phyloP scores from a whole-genome alignment of 2,329 filamentous ascomycete genomes.

The Elsinoe ampelina region DNA sequence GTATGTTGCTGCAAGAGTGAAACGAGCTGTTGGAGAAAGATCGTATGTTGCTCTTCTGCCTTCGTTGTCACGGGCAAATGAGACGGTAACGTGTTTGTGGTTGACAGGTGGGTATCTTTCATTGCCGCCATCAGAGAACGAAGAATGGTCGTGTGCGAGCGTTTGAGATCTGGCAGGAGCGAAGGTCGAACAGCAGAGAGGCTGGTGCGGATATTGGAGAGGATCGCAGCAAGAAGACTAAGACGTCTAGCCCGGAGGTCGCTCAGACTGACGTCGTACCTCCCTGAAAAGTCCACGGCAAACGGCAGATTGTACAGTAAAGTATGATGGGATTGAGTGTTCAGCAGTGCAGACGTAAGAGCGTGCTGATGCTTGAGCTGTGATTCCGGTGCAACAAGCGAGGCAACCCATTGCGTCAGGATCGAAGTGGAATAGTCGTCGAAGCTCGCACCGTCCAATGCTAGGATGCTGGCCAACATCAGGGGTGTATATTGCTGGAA shows the following conservation, averaged over 20 bases:
- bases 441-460: conserved; percentile 33
- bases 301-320: conserved; percentile 53
- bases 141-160: conserved; percentile 43
- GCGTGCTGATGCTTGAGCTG: conserved; percentile 53
- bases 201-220: conserved; percentile 51
- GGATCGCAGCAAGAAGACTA: conserved; percentile 45
- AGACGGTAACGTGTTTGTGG: conserved; percentile 27
- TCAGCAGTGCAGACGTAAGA: conserved; percentile 46
- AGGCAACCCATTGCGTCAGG: conserved; percentile 45
- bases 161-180: conserved; percentile 29
- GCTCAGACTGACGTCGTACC: conserved; percentile 40
- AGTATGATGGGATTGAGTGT: conserved; percentile 35
- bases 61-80: too few species aligned
- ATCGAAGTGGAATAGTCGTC: conserved; percentile 40
- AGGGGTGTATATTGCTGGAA: conserved; percentile 37
- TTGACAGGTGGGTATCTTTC: conserved; percentile 51
- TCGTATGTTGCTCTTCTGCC: conserved; percentile 46
- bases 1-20: conserved; percentile 53
- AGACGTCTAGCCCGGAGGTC: conserved; percentile 48
- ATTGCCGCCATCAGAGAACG: conserved; percentile 51
- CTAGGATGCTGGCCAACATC: conserved; percentile 34
- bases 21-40: conserved; percentile 53
- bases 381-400: conserved; percentile 50
- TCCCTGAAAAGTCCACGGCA: conserved; percentile 20
- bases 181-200: conserved; percentile 31